A percentile compares a stretch with the other conserved stretches of the same genome.
These are phyloP conservation scores for Nevesoporus exiguus DNA, from an alignment of 768 basidiomycete species.

Conservation along the genomic window DNA sequence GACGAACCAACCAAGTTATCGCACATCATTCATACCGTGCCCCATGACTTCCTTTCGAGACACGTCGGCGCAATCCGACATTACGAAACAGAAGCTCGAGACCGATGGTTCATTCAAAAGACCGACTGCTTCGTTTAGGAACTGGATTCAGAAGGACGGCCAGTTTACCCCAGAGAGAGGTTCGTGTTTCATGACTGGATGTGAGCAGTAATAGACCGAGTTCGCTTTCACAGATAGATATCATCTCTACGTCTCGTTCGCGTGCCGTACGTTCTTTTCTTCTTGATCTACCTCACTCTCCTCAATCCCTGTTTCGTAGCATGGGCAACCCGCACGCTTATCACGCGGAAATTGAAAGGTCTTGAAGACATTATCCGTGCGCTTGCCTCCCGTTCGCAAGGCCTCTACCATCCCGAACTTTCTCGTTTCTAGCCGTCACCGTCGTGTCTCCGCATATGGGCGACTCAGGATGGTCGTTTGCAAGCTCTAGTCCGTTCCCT, in stretches of 20 bases:
- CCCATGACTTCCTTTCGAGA: slow-evolving; percentile 34
- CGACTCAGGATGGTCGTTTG: slow-evolving; percentile 83
- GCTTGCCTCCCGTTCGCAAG: slow-evolving; percentile 23
- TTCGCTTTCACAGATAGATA: slow-evolving; percentile 61
- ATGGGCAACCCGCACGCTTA: slow-evolving; percentile 92
- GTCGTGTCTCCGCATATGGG: slow-evolving; percentile 88
- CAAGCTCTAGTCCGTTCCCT: slow-evolving; percentile 61
- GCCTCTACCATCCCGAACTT: not conserved
- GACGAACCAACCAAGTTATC: too few species aligned
- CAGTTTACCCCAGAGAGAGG: slow-evolving; percentile 75
- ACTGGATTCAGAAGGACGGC: slow-evolving; percentile 52
- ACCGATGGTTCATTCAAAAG: slow-evolving; percentile 69
- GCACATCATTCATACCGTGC: not conserved
- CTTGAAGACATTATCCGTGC: slow-evolving; percentile 79
- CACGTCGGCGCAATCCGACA: slow-evolving; percentile 43
- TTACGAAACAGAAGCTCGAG: slow-evolving; percentile 50
- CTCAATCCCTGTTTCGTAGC: slow-evolving; percentile 40
- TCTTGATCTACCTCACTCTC: not conserved
- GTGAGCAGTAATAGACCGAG: not conserved
- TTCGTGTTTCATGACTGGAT: slow-evolving; percentile 29
- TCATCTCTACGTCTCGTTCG: slow-evolving; percentile 84
- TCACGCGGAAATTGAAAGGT: slow-evolving; percentile 88
- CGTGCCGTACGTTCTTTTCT: slow-evolving; percentile 62
- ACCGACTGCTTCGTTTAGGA: slow-evolving; percentile 49
- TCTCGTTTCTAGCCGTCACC: slow-evolving; percentile 54